Conservation (phyloP, 495 filamentous ascomycete species). For the Entonaema liquescens region DNA sequence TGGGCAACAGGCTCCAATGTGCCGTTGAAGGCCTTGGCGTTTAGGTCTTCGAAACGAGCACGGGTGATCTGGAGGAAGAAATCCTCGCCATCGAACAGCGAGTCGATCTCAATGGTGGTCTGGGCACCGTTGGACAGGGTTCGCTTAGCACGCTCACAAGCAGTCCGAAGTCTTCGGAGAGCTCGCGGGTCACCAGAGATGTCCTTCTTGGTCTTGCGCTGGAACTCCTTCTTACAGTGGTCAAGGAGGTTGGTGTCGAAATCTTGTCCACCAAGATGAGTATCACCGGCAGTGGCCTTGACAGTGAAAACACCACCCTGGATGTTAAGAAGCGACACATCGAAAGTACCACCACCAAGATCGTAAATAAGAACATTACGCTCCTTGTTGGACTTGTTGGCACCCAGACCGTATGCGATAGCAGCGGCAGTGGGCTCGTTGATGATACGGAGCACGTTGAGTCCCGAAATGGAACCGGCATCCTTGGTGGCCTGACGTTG, state of each 20-base stretch:
- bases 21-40: slow-evolving; percentile 94
- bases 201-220: slow-evolving; percentile 84
- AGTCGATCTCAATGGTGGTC: slow-evolving; percentile 99
- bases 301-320: slow-evolving; percentile 99
- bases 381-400: slow-evolving; percentile 93
- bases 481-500: slow-evolving; percentile 99
- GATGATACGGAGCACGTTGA: slow-evolving; percentile 99
- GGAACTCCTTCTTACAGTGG: slow-evolving; percentile 96
- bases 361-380: slow-evolving; percentile 99
- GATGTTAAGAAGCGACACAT: slow-evolving; percentile 98
- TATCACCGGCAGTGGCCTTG: slow-evolving; percentile 98
- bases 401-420: slow-evolving; percentile 95
- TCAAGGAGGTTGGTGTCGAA: slow-evolving; percentile 98
- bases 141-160: slow-evolving; percentile 99
- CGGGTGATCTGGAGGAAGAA: slow-evolving; percentile 99
- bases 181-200: slow-evolving; percentile 91
- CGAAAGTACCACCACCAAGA: slow-evolving; percentile 99
- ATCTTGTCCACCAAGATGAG: slow-evolving; percentile 98
- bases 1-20: slow-evolving; percentile 98
- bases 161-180: slow-evolving; percentile 95
- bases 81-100: slow-evolving; percentile 96
- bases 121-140: slow-evolving; percentile 96
- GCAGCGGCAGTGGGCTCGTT: slow-evolving; percentile 98
- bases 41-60: slow-evolving; percentile 98
- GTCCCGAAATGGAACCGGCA: slow-evolving; percentile 93